Evolutionary conservation across 2,329 filamentous ascomycete genomes (phyloP).

Genomic region (Ploettnerulaceae sp.): DNA sequence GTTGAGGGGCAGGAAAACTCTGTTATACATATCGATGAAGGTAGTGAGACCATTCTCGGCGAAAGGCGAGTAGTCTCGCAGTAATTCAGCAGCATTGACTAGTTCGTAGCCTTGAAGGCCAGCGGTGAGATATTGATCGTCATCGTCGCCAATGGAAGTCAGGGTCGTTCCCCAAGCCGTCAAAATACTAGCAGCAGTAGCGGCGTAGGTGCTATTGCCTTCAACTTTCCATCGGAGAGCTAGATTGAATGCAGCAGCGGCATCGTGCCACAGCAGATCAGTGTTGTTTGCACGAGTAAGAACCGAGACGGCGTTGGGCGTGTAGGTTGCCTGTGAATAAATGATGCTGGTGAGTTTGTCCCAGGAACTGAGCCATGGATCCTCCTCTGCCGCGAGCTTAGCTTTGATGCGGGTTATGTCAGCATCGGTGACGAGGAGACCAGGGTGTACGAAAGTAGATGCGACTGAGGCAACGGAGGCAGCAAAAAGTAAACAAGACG

Average conservation of each 20-base stretch:
- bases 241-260: slow-evolving; percentile 10
- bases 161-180: slow-evolving; percentile 10
- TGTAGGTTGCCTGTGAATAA: slow-evolving; percentile 3
- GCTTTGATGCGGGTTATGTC: slow-evolving; percentile 5
- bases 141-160: slow-evolving; percentile 25
- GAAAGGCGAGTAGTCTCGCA: slow-evolving; percentile 28
- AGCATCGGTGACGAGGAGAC: background rate
- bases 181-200: slow-evolving; percentile 10
- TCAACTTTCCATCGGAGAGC: slow-evolving; percentile 10
- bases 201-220: slow-evolving; percentile 1
- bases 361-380: slow-evolving; percentile 6
- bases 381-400: background rate
- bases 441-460: slow-evolving; percentile 9
- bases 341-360: slow-evolving; percentile 3
- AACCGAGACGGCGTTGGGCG: slow-evolving; percentile 5
- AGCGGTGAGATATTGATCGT: slow-evolving; percentile 38
- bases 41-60: slow-evolving; percentile 32
- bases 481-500: no score
- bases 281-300: slow-evolving; percentile 5
- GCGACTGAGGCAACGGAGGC: no score
- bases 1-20: slow-evolving; percentile 34
- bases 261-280: slow-evolving; percentile 9
- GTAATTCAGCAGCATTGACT: slow-evolving; percentile 42
- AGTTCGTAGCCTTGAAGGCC: slow-evolving; percentile 44
- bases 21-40: slow-evolving; percentile 26